A percentile compares a stretch with the other conserved stretches of the same genome.
Conservation (phyloP, 345 rosid species). For the Eucalyptus curtisii region DNA sequence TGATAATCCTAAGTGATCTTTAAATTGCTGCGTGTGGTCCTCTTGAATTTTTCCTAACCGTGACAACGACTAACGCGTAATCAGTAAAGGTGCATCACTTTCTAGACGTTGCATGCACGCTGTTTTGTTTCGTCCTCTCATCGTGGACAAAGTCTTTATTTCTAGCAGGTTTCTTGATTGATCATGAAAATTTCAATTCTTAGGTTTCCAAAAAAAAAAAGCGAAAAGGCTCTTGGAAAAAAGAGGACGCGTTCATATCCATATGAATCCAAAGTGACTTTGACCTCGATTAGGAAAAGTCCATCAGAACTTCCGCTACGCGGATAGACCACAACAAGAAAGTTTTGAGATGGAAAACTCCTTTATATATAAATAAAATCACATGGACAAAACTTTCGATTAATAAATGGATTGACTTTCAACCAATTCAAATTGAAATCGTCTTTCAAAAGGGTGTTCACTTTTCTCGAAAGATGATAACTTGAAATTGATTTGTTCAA, state of each 20-base stretch:
- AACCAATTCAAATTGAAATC: background rate
- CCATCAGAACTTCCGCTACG: background rate
- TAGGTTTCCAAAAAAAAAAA: background rate
- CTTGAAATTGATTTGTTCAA: background rate
- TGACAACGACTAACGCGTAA: background rate
- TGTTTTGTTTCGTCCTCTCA: background rate
- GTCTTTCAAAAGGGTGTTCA: background rate
- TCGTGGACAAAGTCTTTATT: background rate
- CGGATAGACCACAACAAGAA: background rate
- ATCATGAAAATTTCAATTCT: background rate
- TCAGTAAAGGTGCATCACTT: background rate
- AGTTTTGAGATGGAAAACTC: background rate
- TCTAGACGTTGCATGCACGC: background rate
- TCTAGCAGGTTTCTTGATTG: background rate
- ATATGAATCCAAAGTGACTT: background rate
- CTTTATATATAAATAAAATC: background rate
- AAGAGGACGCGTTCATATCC: background rate
- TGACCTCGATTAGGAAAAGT: background rate
- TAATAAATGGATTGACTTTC: background rate
- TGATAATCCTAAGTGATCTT: background rate
- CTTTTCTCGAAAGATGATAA: background rate
- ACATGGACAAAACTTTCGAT: background rate
- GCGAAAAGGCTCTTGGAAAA: background rate
- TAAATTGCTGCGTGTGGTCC: background rate
- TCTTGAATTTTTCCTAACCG: background rate